These are phyloP conservation scores for Mortierella antarctica DNA, from an alignment of 192 early-diverging fungal genomes.

Conservation along the genomic window DNA sequence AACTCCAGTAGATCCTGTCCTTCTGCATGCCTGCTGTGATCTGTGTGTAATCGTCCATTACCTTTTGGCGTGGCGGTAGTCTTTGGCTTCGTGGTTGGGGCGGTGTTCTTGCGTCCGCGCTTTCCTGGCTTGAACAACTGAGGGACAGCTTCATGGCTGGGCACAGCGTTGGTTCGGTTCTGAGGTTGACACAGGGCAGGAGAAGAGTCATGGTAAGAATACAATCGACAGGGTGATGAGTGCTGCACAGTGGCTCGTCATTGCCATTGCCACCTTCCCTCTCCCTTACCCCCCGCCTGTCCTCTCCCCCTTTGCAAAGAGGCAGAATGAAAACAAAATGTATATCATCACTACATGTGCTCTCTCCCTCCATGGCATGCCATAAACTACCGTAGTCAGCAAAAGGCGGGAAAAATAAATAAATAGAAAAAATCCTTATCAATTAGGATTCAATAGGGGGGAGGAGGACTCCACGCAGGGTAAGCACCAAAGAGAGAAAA, in stretches of 20 bases:
- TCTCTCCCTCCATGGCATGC: background rate
- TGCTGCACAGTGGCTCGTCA: background rate
- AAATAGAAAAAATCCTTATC: conserved; percentile 24
- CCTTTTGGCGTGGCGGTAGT: conserved; percentile 14
- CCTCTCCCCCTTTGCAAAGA: background rate
- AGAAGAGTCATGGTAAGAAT: background rate
- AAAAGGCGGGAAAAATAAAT: conserved; percentile 32
- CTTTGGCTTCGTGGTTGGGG: conserved; percentile 17
- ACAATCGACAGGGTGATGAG: background rate
- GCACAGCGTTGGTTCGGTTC: conserved; percentile 17
- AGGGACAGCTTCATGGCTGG: conserved; percentile 11
- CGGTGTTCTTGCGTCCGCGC: conserved; percentile 21
- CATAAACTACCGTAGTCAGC: background rate
- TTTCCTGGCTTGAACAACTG: conserved; percentile 30
- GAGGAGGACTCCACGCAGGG: background rate
- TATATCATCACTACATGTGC: too few species aligned
- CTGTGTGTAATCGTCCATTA: conserved; percentile 2
- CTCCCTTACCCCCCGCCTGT: too few species aligned
- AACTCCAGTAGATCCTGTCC: background rate
- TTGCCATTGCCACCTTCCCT: too few species aligned
- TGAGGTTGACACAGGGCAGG: background rate
- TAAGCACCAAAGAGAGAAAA: background rate
- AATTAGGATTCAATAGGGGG: conserved; percentile 28
- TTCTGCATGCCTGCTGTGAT: background rate
- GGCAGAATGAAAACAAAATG: background rate